Conservation (phyloP, 139 green algal species). For the Diplosphaera chodatii region DNA sequence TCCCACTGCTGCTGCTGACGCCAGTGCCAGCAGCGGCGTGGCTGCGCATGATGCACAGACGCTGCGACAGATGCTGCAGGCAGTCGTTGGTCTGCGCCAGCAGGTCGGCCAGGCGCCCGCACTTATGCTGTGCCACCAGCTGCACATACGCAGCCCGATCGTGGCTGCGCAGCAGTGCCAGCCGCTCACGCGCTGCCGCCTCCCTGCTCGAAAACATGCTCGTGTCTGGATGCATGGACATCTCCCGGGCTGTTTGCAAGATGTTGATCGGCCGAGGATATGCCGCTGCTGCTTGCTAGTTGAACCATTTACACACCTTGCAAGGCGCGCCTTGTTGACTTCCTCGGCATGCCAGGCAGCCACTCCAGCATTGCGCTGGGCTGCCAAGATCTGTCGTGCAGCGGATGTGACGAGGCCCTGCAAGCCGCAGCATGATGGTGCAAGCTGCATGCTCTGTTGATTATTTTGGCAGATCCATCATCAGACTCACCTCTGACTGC, state of each 20-base stretch:
- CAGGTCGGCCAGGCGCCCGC: slow-evolving; percentile 43
- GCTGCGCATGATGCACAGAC: slow-evolving; percentile 8
- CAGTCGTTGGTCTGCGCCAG: slow-evolving; percentile 55
- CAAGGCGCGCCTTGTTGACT: neutral
- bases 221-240: no score
- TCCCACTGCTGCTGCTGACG: neutral
- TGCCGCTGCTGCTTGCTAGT: no score
- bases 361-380: neutral
- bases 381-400: no score
- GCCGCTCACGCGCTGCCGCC: slow-evolving; percentile 35
- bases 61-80: slow-evolving; percentile 33
- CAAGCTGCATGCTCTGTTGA: no score
- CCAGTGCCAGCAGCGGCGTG: slow-evolving; percentile 1
- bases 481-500: no score
- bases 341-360: neutral
- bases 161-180: slow-evolving; percentile 62
- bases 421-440: no score
- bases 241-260: no score
- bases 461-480: no score
- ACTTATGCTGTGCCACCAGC: slow-evolving; percentile 52
- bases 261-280: no score
- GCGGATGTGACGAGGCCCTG: no score
- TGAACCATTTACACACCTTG: no score
- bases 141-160: slow-evolving; percentile 74
- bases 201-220: no score